phyloP scores from a whole-genome alignment of 2,329 filamentous ascomycete species.

The Fusarium vanettenii region DNA sequence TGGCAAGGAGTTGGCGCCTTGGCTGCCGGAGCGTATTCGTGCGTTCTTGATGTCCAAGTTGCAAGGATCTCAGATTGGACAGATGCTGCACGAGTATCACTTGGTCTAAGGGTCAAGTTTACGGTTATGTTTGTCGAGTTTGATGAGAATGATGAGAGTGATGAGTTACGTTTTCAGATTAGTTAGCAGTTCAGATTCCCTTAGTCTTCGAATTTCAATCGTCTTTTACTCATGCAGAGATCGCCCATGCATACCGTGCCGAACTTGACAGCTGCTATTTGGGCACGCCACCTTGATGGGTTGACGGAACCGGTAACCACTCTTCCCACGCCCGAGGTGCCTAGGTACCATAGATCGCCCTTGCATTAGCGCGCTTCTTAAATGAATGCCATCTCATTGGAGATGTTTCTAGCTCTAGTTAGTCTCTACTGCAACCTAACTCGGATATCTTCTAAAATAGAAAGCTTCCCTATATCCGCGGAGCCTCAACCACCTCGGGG shows the following conservation, averaged over 20 bases:
- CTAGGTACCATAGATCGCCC: not conserved
- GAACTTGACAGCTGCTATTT: not conserved
- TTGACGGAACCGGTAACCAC: not conserved
- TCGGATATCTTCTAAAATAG: not conserved
- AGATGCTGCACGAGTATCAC: constrained; percentile 21
- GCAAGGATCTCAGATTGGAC: constrained; percentile 19
- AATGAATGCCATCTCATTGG: not conserved
- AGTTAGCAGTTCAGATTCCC: not conserved
- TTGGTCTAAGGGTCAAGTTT: not conserved
- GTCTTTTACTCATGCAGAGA: not conserved
- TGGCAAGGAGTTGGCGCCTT: constrained; percentile 16
- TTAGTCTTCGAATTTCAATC: not conserved
- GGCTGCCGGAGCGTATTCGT: constrained; percentile 19
- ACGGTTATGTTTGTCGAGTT: not conserved
- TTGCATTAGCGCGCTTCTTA: not conserved
- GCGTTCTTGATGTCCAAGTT: constrained; percentile 7
- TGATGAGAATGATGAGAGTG: not conserved
- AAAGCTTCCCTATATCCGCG: not conserved
- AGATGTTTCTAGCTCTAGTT: not conserved
- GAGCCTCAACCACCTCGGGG: not conserved
- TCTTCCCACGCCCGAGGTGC: not conserved
- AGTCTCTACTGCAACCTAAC: not conserved
- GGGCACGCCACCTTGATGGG: not conserved
- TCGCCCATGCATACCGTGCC: not conserved
- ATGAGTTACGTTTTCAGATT: not conserved